A percentile compares a stretch with the other conserved stretches of the same genome.
Conservation (phyloP, 495 filamentous ascomycete species). For the Immersiella caudata region DNA sequence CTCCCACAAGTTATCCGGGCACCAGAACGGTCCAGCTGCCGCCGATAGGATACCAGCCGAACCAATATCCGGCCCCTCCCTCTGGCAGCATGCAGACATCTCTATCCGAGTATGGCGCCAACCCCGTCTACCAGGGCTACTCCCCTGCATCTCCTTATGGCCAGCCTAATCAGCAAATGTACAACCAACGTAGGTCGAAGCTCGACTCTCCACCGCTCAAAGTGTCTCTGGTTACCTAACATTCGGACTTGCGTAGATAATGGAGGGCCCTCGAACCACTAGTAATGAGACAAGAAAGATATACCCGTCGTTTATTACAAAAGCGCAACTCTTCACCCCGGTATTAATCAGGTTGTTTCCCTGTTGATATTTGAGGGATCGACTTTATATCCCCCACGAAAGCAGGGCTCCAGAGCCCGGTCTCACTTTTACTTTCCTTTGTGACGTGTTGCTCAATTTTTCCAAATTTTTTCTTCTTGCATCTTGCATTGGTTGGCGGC, state of each 20-base stretch:
- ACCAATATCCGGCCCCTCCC: constrained; percentile 68
- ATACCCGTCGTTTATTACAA: too few relatives aligned
- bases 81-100: constrained; percentile 61
- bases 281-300: not conserved
- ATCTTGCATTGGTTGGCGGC: not conserved
- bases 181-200: constrained; percentile 66
- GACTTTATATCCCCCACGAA: too few relatives aligned
- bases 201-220: not conserved
- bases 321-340: too few relatives aligned
- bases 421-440: not conserved
- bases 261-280: not conserved
- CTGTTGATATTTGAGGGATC: too few relatives aligned
- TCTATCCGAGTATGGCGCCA: constrained; percentile 64
- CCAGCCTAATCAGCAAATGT: constrained; percentile 69
- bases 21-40: constrained; percentile 71
- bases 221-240: not conserved
- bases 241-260: not conserved
- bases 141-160: constrained; percentile 74
- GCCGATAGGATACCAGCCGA: constrained; percentile 79
- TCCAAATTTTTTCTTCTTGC: not conserved
- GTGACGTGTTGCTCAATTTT: not conserved
- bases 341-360: too few relatives aligned
- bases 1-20: constrained; percentile 62
- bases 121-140: constrained; percentile 59
- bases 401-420: too few relatives aligned